phyloP scores from a whole-genome alignment of 176 grass and related monocot species.

The Aechmea fasciata region DNA sequence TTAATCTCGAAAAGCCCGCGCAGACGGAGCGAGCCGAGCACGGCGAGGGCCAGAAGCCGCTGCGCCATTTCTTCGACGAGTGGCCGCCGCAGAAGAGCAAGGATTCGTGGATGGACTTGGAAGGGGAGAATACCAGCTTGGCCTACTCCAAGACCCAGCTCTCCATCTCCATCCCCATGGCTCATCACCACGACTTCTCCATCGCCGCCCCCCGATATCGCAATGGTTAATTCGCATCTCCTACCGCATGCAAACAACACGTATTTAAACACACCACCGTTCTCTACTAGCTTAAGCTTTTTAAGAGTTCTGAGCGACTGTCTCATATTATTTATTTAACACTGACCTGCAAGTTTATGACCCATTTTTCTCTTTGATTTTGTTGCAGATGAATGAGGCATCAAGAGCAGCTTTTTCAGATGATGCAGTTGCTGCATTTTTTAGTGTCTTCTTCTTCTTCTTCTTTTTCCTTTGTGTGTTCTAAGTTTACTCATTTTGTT shows the following conservation, averaged over 20 bases:
- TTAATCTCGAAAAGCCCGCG: slow-evolving; percentile 55
- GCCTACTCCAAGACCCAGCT: slow-evolving; percentile 37
- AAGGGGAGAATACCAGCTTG: slow-evolving; percentile 5
- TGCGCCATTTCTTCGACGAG: slow-evolving; percentile 79
- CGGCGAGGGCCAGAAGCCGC: slow-evolving; percentile 42
- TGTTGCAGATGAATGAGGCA: slow-evolving; percentile 2
- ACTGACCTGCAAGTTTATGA: background rate
- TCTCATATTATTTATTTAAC: background rate
- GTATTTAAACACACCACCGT: too few species aligned
- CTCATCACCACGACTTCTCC: slow-evolving; percentile 27
- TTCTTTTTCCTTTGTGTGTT: background rate
- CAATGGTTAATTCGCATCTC: slow-evolving; percentile 26
- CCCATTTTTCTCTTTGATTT: background rate
- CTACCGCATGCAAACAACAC: background rate
- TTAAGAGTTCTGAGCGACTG: too few species aligned
- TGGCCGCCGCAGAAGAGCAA: slow-evolving; percentile 62
- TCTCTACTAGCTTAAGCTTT: too few species aligned
- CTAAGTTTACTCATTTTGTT: background rate
- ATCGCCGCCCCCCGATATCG: background rate
- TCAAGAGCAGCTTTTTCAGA: background rate
- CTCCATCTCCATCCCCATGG: slow-evolving; percentile 33
- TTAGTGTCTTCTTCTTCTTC: background rate
- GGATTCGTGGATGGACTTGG: slow-evolving; percentile 56
- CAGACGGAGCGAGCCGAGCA: background rate
- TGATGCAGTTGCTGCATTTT: background rate